Conservation (phyloP, 306 rosid genomes). For the Dicorynia guianensis region DNA sequence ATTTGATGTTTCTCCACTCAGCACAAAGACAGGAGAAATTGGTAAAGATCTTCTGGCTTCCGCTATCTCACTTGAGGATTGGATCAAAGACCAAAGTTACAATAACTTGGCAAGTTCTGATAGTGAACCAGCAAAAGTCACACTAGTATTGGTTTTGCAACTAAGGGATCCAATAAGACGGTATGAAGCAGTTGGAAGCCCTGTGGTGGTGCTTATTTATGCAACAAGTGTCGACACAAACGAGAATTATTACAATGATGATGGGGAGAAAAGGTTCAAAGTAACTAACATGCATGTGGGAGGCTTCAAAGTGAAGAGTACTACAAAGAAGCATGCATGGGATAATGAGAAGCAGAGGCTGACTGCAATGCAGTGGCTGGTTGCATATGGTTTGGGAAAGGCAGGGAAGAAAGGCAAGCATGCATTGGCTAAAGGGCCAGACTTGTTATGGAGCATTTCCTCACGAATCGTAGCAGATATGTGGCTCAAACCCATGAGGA, state of each 20-base stretch:
- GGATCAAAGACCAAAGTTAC: constrained; percentile 57
- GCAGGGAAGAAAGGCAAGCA: constrained; percentile 73
- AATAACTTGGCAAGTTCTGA: constrained; percentile 37
- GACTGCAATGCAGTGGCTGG: constrained; percentile 95
- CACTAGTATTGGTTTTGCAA: constrained; percentile 70
- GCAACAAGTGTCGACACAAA: constrained; percentile 47
- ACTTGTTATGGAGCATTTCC: constrained; percentile 88
- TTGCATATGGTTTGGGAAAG: constrained; percentile 80
- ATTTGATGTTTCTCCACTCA: constrained; percentile 75
- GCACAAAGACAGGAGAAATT: constrained; percentile 42
- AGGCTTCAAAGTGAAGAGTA: constrained; percentile 71
- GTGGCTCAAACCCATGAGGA: constrained; percentile 96
- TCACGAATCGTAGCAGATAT: constrained; percentile 87
- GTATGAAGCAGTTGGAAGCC: constrained; percentile 89
- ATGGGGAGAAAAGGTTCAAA: constrained; percentile 65
- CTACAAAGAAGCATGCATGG: constrained; percentile 65
- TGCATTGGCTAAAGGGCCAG: constrained; percentile 56
- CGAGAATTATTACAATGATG: constrained; percentile 44
- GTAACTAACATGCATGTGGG: constrained; percentile 76
- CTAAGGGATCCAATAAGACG: constrained; percentile 81
- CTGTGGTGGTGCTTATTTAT: constrained; percentile 65
- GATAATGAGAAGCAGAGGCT: constrained; percentile 77
- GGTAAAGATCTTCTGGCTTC: constrained; percentile 63
- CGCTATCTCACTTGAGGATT: constrained; percentile 70
- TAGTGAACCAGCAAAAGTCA: constrained; percentile 44